Base-by-base conservation (phyloP, 2,329 filamentous ascomycete species). In the Xylariaceae sp. region DNA sequence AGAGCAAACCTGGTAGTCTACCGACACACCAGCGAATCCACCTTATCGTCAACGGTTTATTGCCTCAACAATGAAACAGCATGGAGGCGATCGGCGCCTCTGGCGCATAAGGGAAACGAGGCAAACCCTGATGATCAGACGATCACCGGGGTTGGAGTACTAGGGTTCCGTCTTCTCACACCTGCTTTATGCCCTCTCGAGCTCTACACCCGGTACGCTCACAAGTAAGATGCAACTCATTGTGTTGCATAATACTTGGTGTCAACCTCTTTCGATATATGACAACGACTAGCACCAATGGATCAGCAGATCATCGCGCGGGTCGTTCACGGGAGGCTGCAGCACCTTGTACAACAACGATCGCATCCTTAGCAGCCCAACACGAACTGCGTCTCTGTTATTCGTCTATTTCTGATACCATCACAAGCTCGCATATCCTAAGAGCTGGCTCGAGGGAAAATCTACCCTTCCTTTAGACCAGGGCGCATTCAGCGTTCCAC, bases 401-500 rank as follows among this genome's bases (percentile, higher is more conserved):
- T 42, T 40, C 35, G 23, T 29, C 42, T 39, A 9, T 30, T 36
- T 36, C 51, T 45, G 20, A 35, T 35, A 45, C 39, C 36, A 53
- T 18, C 32, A 41, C 16, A 49, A 45, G 46, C 57, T 48, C 51
- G 33, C 35, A 37, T 53, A 41, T 54, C 50, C 45, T 52, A 35
- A 30, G 65, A 67, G 66, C 66, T 66, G 66, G 65, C 64, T 67
- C 64, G 53, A 52, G 47, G 55, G 57, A 62, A 50, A 59, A 41
- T 50, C 54, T 56, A 43, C 49, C 64, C 56, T 59, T 59, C 60
- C 48, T 52, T 55, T n/a, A n/a, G n/a, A n/a, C n/a, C 48, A 50
- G 39, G 24, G 58, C 60, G 58, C 59, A 35, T 13, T 11, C 30
- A 51, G 47, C 47, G 57, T 46, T 53, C 45, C 52, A 48, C 41